These are phyloP conservation scores for Mercurialis annua DNA, from an alignment of 345 rosid species.

Conservation along the genomic window DNA sequence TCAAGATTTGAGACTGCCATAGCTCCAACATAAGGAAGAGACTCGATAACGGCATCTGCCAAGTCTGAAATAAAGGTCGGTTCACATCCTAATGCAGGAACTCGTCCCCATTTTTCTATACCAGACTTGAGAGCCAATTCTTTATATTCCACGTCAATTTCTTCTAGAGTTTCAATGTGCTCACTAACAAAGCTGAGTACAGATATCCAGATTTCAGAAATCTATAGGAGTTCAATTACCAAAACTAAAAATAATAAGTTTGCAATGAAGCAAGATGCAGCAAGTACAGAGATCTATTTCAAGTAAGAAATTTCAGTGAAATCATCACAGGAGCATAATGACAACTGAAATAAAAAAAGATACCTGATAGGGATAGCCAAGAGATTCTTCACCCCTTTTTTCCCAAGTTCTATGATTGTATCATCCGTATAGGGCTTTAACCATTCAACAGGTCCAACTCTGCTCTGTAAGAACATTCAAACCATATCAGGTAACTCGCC, in stretches of 20 bases:
- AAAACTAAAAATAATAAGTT: not conserved
- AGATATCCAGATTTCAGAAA: conserved; percentile 11
- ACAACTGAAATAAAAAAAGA: not conserved
- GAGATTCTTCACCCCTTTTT: conserved; percentile 79
- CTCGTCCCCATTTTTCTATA: conserved; percentile 95
- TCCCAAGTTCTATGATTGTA: conserved; percentile 82
- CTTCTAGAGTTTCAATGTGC: conserved; percentile 97
- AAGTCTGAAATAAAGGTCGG: conserved; percentile 89
- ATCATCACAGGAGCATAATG: not conserved
- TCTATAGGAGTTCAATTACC: conserved; percentile 8
- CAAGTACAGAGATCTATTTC: not conserved
- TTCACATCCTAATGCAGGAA: conserved; percentile 92
- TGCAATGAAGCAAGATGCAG: conserved; percentile 11
- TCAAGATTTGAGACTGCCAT: conserved; percentile 97
- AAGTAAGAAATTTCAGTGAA: not conserved
- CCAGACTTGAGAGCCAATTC: conserved; percentile 92
- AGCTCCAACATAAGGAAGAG: conserved; percentile 98
- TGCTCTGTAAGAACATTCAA: conserved; percentile 60
- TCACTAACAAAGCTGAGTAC: conserved; percentile 87
- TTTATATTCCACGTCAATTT: conserved; percentile 94
- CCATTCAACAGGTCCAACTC: conserved; percentile 99
- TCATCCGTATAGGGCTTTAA: conserved; percentile 98
- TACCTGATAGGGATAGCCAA: conserved; percentile 95
- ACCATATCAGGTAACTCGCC: conserved; percentile 17
- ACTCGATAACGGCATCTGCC: conserved; percentile 96